Evolutionary conservation across 2,329 filamentous ascomycete species (phyloP), one percentile per base, ranked within the genome.

Genomic region (Lithohypha guttulata): DNA sequence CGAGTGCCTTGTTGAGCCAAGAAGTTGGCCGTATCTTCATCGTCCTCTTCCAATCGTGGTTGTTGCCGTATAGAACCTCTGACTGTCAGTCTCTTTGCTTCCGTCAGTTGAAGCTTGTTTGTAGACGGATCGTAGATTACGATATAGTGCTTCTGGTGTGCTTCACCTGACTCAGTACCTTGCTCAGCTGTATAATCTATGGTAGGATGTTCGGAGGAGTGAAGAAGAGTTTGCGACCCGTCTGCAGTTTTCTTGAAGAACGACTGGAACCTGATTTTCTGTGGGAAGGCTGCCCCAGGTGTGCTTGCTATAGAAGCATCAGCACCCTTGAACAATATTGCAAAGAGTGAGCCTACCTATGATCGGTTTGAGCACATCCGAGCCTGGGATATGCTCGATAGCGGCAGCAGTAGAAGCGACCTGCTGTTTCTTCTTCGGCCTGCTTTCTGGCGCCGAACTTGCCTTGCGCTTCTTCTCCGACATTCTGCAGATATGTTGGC

Each of bases 151-250:
- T 71, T 70, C 41, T 73, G 55, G 43, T 69, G 59, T 20, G 64
- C 66, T 42, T 75, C 68, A 34, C 66, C 61, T 27, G 64, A 60
- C 39, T 71, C 66, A 42, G 68, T 64, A 19, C 59, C 60, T 50
- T 67, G 64, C 23, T 61, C 62, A 15, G 70, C 75, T 14, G 65
- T 63, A 49, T 76, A 79, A 56, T 79, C 73, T 38, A 79, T 63
- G 37, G 68, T 71, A 10, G 70, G 62, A 47, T 79, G 75, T 34
- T 69, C 61, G 18, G 73, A 75, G 4, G 75, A 75, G 44, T 79
- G 74, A 7, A 79, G 64, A 23, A 79, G 64, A 5, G 78, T 54
- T 40, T 74, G 66, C 28, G 69, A 64, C 17, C 20, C 34, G 19
- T 42, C 42, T 3, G 20, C 10, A 7, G 37, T 43, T 23, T 46